Evolutionary conservation across 169 alveolate species (phyloP).

Genomic region (Plasmodium gallinaceum): DNA sequence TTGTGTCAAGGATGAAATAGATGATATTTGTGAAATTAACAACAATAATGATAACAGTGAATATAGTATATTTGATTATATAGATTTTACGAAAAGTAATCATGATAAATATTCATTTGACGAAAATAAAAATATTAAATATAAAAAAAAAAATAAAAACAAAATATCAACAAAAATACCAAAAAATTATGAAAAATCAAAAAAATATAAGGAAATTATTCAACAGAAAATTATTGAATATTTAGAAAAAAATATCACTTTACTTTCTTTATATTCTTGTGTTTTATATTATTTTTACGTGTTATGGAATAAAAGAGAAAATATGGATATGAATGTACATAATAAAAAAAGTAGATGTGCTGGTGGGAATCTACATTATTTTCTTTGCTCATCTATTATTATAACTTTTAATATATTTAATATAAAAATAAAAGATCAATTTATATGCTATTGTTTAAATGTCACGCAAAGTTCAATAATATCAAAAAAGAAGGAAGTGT

Average conservation of each 20-base stretch:
- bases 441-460: conserved; percentile 44
- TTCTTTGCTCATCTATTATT: conserved; percentile 43
- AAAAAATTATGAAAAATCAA: background rate
- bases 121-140: background rate
- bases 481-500: conserved; percentile 46
- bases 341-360: conserved; percentile 29
- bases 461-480: conserved; percentile 28
- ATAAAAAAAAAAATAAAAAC: background rate
- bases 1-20: too few relatives aligned
- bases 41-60: background rate
- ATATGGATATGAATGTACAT: conserved; percentile 52
- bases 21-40: background rate
- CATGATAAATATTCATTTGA: background rate
- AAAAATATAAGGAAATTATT: background rate
- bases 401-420: conserved; percentile 65
- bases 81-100: background rate
- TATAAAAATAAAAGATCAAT: conserved; percentile 38
- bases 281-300: conserved; percentile 40
- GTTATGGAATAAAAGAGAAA: conserved; percentile 37
- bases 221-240: conserved; percentile 21
- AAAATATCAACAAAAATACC: background rate
- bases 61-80: too few relatives aligned
- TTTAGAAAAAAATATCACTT: conserved; percentile 48
- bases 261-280: conserved; percentile 53
- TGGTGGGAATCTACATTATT: conserved; percentile 59